Base-by-base conservation (phyloP, 163 green algal genomes). In the Chlorella variabilis region DNA sequence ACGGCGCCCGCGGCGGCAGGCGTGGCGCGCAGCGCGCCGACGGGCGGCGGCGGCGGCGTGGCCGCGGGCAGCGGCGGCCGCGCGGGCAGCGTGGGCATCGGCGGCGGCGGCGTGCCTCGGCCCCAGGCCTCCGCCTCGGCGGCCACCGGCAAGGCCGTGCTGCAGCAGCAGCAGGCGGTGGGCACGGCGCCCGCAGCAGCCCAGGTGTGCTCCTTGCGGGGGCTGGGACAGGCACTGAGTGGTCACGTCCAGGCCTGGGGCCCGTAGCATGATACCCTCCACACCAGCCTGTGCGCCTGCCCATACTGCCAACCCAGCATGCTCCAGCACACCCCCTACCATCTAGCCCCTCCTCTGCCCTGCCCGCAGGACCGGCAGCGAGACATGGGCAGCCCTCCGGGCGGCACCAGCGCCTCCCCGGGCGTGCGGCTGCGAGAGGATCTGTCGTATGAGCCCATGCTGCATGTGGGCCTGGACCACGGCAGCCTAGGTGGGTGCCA, bases 371-470 rank as follows among this genome's bases (percentile, higher is more conserved):
- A 74, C 31, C 66, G 39, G 31, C 62, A 42, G 33, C 33, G 18
- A 20, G 33, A 18, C 8, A 34, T 78, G 71, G 51, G 49, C 71
- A 68, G 27, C 31, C 56, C 71, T 3, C 71, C 59, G 1, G 54
- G 25, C 20, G 15, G 39, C 68, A 9, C 25, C 63, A 45, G 23
- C 23, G 11, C 56, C 31, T 87, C 83, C 13, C 78, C 84, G 3
- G 84, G 84, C 18, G 84, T 88, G 6, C 71, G 78, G 1, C 20
- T 84, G 20, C 41, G 84, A 0, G 71, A 71, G 25, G 84, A 79
- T 41, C 59, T 63, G 29, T 42, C 56, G 0, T 88, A 85, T 31
- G 84, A 88, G 77, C 84, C 84, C 25, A 65, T 81, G 70, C 71
- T 88, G 23, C 59, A 65, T 2, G 67, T 88, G 39, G 83, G 83